Evolutionary conservation across 768 basidiomycete genomes (phyloP).

Genomic region (Pleurotus citrinopileatus): DNA sequence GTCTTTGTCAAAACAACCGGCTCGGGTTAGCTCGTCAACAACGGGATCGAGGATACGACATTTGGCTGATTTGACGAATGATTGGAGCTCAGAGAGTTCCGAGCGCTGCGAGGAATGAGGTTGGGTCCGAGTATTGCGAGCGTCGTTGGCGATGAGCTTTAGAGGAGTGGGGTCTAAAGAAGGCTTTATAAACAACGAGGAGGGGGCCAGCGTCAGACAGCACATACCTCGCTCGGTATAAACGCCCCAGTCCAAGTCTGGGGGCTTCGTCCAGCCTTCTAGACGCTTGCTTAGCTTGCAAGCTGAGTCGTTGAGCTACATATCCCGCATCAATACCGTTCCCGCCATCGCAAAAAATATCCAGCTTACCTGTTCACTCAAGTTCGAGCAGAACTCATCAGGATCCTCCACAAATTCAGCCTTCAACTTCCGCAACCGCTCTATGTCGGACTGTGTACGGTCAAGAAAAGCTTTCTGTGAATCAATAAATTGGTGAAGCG

Average conservation of each 20-base stretch:
- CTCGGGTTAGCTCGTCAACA: slow-evolving; percentile 31
- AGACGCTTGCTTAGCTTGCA: slow-evolving; percentile 41
- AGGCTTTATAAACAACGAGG: slow-evolving; percentile 1
- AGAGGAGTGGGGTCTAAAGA: slow-evolving; percentile 53
- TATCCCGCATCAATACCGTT: slow-evolving; percentile 6
- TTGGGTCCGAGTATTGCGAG: slow-evolving; percentile 31
- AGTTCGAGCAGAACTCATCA: slow-evolving; percentile 26
- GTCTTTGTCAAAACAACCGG: slow-evolving; percentile 36
- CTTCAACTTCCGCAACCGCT: slow-evolving; percentile 45
- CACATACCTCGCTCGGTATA: slow-evolving; percentile 55
- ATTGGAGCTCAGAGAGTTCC: slow-evolving; percentile 49
- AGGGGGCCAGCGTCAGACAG: background rate
- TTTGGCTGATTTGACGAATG: slow-evolving; percentile 52
- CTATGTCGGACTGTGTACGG: slow-evolving; percentile 62
- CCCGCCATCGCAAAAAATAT: slow-evolving; percentile 4
- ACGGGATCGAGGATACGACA: slow-evolving; percentile 50
- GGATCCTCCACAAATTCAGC: slow-evolving; percentile 33
- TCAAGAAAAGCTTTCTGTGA: slow-evolving; percentile 58
- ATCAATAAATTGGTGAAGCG: slow-evolving; percentile 64
- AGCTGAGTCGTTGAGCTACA: slow-evolving; percentile 23
- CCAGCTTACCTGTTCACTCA: slow-evolving; percentile 30
- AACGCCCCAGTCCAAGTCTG: slow-evolving; percentile 59
- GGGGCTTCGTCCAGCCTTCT: slow-evolving; percentile 40
- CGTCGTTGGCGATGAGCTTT: slow-evolving; percentile 38
- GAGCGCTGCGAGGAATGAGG: slow-evolving; percentile 40